Percentiles rank a stretch among this genome's conserved stretches.
Conservation (phyloP, 768 basidiomycete genomes). For the Mycena capillaripes region DNA sequence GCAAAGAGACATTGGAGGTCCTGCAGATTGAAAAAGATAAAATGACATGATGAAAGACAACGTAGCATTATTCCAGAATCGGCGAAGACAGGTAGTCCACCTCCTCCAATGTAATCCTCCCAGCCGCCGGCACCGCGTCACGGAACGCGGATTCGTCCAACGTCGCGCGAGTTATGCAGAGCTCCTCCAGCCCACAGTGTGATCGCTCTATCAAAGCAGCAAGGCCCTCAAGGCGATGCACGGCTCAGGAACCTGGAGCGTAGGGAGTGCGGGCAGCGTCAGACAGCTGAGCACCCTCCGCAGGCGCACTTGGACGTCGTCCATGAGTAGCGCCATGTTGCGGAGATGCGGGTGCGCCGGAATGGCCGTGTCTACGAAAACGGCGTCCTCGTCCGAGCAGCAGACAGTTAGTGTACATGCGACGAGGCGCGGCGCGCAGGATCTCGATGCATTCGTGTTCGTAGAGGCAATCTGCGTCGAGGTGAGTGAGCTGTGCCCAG, state of each 20-base stretch:
- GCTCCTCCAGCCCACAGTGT: background rate
- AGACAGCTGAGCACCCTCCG: background rate
- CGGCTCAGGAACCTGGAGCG: background rate
- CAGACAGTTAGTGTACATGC: background rate
- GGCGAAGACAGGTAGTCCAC: too few species aligned
- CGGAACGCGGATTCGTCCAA: background rate
- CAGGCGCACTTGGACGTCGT: background rate
- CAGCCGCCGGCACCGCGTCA: background rate
- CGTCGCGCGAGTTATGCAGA: background rate
- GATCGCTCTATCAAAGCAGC: background rate
- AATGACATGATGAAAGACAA: too few species aligned
- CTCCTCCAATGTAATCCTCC: background rate
- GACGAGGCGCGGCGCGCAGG: background rate
- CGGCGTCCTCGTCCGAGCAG: background rate
- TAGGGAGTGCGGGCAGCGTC: background rate
- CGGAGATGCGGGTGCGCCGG: background rate
- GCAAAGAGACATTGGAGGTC: too few species aligned
- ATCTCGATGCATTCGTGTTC: constrained; percentile 19
- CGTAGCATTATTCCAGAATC: too few species aligned
- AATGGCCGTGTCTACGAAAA: background rate
- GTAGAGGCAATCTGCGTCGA: constrained; percentile 1
- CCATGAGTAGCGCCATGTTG: background rate
- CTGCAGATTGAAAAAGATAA: too few species aligned
- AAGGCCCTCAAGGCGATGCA: background rate
- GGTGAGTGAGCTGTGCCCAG: background rate